Evolutionary conservation across 2,329 filamentous ascomycete genomes (phyloP).

Genomic region (Phaeophleospora eucalypticola): DNA sequence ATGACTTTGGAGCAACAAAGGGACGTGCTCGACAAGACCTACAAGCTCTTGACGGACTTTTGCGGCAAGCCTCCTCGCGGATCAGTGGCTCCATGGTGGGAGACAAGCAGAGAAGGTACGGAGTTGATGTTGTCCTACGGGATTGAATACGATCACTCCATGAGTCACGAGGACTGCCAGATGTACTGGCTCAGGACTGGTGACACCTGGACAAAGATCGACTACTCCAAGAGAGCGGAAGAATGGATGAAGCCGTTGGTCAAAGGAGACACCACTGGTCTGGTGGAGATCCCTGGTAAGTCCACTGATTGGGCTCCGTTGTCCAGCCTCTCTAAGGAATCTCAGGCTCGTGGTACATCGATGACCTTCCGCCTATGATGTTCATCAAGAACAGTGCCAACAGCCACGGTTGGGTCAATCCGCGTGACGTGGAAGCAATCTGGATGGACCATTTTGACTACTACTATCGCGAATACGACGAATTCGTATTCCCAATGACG

Average conservation of each 20-base stretch:
- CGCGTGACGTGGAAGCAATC: conserved; percentile 57
- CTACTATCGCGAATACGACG: conserved; percentile 70
- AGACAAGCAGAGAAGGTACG: conserved; percentile 62
- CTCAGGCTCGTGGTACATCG: conserved; percentile 20
- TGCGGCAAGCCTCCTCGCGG: conserved; percentile 65
- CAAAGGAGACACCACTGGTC: conserved; percentile 54
- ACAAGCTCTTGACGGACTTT: conserved; percentile 64
- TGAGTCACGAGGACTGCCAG: conserved; percentile 60
- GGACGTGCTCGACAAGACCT: conserved; percentile 69
- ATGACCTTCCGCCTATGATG: conserved; percentile 60
- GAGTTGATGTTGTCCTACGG: conserved; percentile 61
- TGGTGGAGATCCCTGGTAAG: conserved; percentile 60
- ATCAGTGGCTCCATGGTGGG: conserved; percentile 69
- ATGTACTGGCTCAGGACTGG: conserved; percentile 60
- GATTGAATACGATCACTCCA: conserved; percentile 65
- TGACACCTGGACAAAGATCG: conserved; percentile 64
- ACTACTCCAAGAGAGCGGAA: conserved; percentile 57
- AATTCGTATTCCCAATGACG: conserved; percentile 72
- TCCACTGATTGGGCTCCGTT: conserved; percentile 35
- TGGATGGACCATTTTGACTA: conserved; percentile 67
- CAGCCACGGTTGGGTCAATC: conserved; percentile 54
- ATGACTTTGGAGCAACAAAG: conserved; percentile 71
- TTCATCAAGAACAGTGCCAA: conserved; percentile 63
- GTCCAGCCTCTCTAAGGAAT: conserved; percentile 46
- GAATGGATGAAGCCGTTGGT: conserved; percentile 64